Evolutionary conservation across 371 early-diverging fungal species (phyloP).

Genomic region (Funneliformis caledonium): DNA sequence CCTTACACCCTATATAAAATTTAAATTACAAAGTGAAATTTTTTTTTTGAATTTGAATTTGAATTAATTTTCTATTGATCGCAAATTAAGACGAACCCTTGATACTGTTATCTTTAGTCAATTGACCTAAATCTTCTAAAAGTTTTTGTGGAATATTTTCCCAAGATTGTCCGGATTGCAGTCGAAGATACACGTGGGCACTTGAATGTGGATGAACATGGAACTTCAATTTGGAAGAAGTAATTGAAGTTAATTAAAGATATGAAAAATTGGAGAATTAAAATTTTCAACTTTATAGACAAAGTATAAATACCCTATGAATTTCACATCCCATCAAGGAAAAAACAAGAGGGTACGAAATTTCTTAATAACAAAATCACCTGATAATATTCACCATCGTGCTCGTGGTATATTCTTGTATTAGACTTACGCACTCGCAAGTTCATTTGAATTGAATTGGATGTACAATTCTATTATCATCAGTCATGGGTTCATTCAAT

Average conservation of each 20-base stretch:
- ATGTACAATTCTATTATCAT: no score
- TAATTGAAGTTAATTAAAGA: not conserved
- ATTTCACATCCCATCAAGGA: not conserved
- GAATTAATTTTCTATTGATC: not conserved
- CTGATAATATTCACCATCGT: not conserved
- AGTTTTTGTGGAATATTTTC: slow-evolving; percentile 75
- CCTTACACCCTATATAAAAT: slow-evolving; percentile 52
- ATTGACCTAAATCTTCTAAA: slow-evolving; percentile 87
- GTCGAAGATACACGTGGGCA: slow-evolving; percentile 95
- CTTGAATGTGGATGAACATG: slow-evolving; percentile 97
- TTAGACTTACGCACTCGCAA: not conserved
- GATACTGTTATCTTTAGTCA: slow-evolving; percentile 96
- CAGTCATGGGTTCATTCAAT: not conserved
- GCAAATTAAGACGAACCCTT: slow-evolving; percentile 59
- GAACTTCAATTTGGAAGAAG: slow-evolving; percentile 59
- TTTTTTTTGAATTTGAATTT: slow-evolving; percentile 12
- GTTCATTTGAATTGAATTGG: not conserved
- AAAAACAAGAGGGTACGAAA: not conserved
- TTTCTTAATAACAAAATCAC: not conserved
- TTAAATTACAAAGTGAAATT: not conserved
- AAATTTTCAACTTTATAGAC: not conserved
- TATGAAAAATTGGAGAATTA: not conserved
- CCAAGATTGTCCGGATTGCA: slow-evolving; percentile 77
- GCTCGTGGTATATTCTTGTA: not conserved
- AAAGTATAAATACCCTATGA: not conserved